Evolutionary conservation across 495 filamentous ascomycete genomes (phyloP).

Genomic region (Penicillium verhagenii): DNA sequence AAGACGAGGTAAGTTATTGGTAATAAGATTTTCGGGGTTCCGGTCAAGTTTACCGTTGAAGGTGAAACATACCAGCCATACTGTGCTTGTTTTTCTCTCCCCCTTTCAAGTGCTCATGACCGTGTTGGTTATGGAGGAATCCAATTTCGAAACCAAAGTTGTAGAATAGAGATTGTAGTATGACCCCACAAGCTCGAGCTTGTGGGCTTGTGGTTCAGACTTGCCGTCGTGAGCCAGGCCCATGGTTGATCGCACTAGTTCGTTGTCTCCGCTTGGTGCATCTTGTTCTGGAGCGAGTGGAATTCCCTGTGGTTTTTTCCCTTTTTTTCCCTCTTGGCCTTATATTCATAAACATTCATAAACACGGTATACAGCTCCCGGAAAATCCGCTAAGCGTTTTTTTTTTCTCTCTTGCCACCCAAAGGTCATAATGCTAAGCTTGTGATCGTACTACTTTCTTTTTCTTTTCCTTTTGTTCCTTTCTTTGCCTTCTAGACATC

Average conservation of each 20-base stretch:
- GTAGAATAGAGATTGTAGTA: no score
- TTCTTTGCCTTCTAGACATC: slow-evolving; percentile 1
- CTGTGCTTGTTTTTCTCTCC: background rate
- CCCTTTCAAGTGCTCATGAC: background rate
- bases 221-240: background rate
- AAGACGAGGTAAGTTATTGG: no score
- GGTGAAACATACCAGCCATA: no score
- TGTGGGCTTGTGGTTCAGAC: background rate
- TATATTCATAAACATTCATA: no score
- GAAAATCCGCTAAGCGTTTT: slow-evolving; percentile 3
- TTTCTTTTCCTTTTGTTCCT: slow-evolving; percentile 1
- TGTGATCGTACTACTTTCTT: background rate
- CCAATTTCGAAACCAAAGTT: no score
- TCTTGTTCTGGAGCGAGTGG: background rate
- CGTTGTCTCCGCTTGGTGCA: background rate
- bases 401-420: slow-evolving; percentile 15
- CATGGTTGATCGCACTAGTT: background rate
- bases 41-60: no score
- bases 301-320: background rate
- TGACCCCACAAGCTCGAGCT: background rate
- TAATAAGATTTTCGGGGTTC: background rate
- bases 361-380: slow-evolving; percentile 2
- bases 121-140: no score
- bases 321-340: background rate
- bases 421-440: slow-evolving; percentile 15